Conservation (phyloP, 2,329 filamentous ascomycete species). For the Fusarium euwallaceae region DNA sequence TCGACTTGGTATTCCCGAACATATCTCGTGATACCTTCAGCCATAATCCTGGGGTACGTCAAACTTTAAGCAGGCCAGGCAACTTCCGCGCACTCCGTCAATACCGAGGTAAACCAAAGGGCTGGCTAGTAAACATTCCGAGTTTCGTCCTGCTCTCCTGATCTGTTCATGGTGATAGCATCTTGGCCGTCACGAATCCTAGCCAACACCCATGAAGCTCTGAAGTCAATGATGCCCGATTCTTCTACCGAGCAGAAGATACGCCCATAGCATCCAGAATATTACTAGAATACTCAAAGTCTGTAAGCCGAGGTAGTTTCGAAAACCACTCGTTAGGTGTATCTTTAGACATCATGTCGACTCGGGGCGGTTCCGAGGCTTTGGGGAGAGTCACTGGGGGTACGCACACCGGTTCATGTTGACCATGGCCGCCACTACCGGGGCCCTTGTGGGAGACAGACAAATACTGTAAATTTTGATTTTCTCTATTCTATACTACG, state of each 20-base stretch:
- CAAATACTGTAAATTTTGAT: background rate
- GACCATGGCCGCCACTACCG: background rate
- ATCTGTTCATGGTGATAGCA: background rate
- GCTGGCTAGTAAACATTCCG: background rate
- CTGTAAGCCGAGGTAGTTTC: background rate
- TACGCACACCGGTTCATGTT: background rate
- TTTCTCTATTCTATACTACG: background rate
- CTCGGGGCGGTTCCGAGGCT: background rate
- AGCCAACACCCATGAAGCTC: background rate
- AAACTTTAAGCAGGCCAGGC: background rate
- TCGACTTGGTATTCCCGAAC: background rate
- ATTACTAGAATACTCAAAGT: background rate
- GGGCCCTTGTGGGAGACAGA: background rate
- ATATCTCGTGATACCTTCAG: background rate
- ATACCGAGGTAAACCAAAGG: background rate
- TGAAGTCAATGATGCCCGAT: background rate
- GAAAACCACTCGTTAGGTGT: background rate
- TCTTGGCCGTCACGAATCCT: background rate
- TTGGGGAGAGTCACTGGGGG: background rate
- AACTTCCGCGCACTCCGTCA: background rate
- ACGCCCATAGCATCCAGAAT: background rate
- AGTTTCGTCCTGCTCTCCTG: background rate
- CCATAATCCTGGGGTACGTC: background rate
- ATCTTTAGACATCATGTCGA: background rate
- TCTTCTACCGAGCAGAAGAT: background rate